Percentiles rank a stretch among this genome's conserved stretches.
Conservation (phyloP, 139 green algal species). For the Zygnema circumcarinatum region DNA sequence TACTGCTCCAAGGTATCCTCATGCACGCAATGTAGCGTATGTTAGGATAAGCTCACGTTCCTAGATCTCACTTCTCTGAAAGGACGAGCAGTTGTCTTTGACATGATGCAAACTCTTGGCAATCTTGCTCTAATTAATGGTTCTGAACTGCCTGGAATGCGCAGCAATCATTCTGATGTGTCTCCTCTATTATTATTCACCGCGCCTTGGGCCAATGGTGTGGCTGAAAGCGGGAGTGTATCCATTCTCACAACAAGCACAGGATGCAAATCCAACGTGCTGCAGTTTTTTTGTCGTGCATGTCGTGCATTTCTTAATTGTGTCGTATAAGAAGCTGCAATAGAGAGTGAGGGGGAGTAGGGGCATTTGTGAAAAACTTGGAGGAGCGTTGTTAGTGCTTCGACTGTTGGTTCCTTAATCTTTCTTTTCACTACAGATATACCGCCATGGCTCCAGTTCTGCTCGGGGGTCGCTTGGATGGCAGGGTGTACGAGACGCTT, state of each 20-base stretch:
- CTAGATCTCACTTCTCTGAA: not conserved
- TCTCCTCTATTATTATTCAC: conserved; percentile 21
- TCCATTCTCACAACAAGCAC: too few species aligned
- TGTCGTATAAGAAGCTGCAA: too few species aligned
- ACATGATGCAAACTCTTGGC: not conserved
- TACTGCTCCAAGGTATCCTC: conserved; percentile 58
- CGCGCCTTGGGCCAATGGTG: not conserved
- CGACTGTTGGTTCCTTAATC: too few species aligned
- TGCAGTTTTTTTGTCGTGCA: too few species aligned
- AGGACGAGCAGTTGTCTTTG: not conserved
- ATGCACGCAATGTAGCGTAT: not conserved
- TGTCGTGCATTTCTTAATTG: too few species aligned
- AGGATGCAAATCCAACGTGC: too few species aligned
- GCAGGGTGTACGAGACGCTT: conserved; percentile 21
- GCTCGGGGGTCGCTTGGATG: conserved; percentile 7
- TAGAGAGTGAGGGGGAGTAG: too few species aligned
- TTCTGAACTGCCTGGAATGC: not conserved
- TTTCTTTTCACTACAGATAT: conserved; percentile 10
- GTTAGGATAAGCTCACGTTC: not conserved
- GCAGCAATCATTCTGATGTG: conserved; percentile 26
- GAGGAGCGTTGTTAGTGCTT: too few species aligned
- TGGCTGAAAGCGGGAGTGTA: conserved; percentile 22
- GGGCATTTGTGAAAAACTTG: too few species aligned
- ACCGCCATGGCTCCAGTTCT: conserved; percentile 20
- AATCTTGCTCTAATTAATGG: not conserved